Base-by-base conservation (phyloP, 2,329 filamentous ascomycete species). In the Exophiala viscosa region DNA sequence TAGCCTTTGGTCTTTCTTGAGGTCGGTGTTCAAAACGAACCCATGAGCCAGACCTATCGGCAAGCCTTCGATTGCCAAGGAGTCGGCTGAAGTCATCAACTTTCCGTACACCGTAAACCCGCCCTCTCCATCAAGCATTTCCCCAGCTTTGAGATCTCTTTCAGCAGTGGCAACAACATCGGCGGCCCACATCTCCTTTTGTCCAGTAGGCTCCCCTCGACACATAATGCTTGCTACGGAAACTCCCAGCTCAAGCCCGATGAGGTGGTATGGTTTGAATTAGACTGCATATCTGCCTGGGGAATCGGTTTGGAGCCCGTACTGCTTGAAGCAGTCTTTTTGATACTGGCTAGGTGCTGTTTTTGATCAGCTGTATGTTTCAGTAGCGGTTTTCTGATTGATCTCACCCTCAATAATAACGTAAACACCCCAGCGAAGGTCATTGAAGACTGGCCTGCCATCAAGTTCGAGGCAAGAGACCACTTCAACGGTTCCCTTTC, bases 341-440 rank as follows among this genome's bases (percentile, higher is more conserved):
- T 82, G 2, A 67, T 84, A 10, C 75, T 78, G 0, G 76, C 75
- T 1, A 75, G 77, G 0, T 76, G 81, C 23, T 70, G 80, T 35
- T 5, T n/a, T 3, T 39, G 3, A 33, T 35, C 9, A 23, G 11
- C 18, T n/a, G 10, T 65, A 75, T 75, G 61, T 68, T 74, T 13
- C 72, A 72, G 66, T 53, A 66, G 53, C 72, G 71, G 47, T 74
- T 73, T n/a, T 67, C 62, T 13, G 66, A 69, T 28, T 7, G 23
- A 28, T 28, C 3, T 69, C 68, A 4, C 71, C 69, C 59, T 73
- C 69, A 44, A 76, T 73, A n/a, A 75, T 65, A 14, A 76, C 71
- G 49, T 74, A 76, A 2, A 75, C 72, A 10, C 72, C 73, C 67
- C 68, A 75, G 17, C 72, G 62, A 3, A 74, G 60, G 52, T 74